These are phyloP conservation scores for Toxicodendron radicans DNA, from an alignment of 345 rosid species.

Conservation along the genomic window DNA sequence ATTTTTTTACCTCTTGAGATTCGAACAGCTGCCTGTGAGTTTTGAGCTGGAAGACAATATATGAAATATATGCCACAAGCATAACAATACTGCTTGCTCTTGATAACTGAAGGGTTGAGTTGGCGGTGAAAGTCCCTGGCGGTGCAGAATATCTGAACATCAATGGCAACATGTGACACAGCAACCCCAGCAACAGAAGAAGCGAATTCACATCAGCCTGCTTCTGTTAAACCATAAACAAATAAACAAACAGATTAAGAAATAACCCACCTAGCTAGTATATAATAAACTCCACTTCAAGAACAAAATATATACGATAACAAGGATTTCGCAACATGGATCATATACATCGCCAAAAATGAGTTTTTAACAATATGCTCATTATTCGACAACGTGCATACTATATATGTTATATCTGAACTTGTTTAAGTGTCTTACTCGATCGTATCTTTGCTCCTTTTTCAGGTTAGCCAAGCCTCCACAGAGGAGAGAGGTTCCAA, in stretches of 20 bases:
- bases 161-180: constrained; percentile 80
- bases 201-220: constrained; percentile 83
- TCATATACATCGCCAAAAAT: too few relatives aligned
- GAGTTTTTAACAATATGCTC: too few relatives aligned
- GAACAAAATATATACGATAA: too few relatives aligned
- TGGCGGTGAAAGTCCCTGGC: constrained; percentile 28
- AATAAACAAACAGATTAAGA: not conserved
- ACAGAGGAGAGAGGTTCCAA: constrained; percentile 78
- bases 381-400: too few relatives aligned
- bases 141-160: constrained; percentile 47
- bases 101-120: constrained; percentile 53
- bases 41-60: constrained; percentile 82
- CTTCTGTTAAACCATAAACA: constrained; percentile 46
- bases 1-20: constrained; percentile 44
- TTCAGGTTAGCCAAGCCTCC: constrained; percentile 82
- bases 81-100: constrained; percentile 83
- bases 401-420: too few relatives aligned
- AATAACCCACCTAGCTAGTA: too few relatives aligned
- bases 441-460: constrained; percentile 72
- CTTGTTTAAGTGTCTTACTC: constrained; percentile 41
- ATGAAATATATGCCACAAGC: constrained; percentile 74
- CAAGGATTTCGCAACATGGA: too few relatives aligned
- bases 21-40: constrained; percentile 66
- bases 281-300: too few relatives aligned
- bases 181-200: constrained; percentile 64